Conservation (phyloP, 768 basidiomycete species). For the Gloeophyllum trabeum region DNA sequence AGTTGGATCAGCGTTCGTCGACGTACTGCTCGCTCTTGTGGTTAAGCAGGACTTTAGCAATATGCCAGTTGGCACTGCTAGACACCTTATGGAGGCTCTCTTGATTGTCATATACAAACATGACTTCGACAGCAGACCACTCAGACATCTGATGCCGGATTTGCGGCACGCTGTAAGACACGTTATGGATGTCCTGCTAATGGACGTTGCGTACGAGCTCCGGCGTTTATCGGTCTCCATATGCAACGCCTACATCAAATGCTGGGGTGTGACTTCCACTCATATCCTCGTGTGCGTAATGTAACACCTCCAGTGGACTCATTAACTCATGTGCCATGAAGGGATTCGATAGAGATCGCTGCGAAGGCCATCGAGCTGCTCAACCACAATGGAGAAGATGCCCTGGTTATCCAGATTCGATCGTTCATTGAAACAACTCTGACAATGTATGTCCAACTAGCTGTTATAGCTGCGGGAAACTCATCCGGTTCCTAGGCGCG, state of each 20-base stretch:
- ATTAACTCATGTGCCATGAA: constrained; percentile 14
- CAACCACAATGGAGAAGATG: constrained; percentile 40
- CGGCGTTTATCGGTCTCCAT: constrained; percentile 54
- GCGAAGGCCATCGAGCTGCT: constrained; percentile 36
- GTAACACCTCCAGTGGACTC: too few species aligned
- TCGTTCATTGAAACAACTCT: constrained; percentile 42
- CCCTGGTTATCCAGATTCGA: constrained; percentile 44
- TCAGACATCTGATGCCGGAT: constrained; percentile 41
- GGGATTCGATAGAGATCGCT: constrained; percentile 42
- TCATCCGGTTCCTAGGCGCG: constrained; percentile 29
- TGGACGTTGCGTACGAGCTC: constrained; percentile 53
- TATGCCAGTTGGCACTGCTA: constrained; percentile 45
- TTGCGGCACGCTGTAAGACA: constrained; percentile 42
- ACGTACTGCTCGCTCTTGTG: constrained; percentile 43
- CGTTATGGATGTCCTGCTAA: constrained; percentile 36
- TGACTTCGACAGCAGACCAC: constrained; percentile 44
- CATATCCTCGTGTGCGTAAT: not conserved
- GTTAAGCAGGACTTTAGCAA: constrained; percentile 30
- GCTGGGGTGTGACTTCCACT: constrained; percentile 20
- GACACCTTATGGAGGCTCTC: constrained; percentile 51
- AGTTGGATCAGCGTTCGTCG: constrained; percentile 54
- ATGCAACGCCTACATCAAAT: constrained; percentile 50
- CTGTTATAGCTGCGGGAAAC: constrained; percentile 2
- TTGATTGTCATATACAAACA: constrained; percentile 65
- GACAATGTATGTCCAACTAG: constrained; percentile 24